Conservation (phyloP, 805 yeast genomes). For the Pichia sporocuriosa region DNA sequence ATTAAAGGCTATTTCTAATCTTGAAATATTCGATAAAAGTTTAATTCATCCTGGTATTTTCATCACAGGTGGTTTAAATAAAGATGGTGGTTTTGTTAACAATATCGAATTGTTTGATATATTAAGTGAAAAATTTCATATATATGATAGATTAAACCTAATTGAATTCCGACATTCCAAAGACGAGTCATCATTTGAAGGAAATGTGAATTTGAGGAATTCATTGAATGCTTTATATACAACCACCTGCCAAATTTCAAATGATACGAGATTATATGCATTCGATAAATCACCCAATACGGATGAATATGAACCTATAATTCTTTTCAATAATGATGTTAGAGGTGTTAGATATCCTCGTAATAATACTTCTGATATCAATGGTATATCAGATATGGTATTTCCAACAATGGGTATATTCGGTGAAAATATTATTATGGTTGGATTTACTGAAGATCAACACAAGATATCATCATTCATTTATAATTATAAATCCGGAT, state of each 20-base stretch:
- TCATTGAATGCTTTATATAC: not conserved
- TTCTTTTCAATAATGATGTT: conserved; percentile 14
- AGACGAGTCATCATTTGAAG: conserved; percentile 5
- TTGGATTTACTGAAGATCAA: conserved; percentile 50
- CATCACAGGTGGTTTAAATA: conserved; percentile 48
- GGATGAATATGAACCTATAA: conserved; percentile 20
- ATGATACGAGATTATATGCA: not conserved
- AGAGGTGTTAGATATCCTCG: conserved; percentile 11
- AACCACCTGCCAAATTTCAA: not conserved
- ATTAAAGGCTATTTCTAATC: conserved; percentile 35
- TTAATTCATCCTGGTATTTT: conserved; percentile 41
- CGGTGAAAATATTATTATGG: conserved; percentile 57
- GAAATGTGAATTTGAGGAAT: not conserved
- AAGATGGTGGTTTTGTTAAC: conserved; percentile 27
- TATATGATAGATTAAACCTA: not conserved
- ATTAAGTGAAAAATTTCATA: conserved; percentile 15
- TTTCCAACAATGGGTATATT: conserved; percentile 58
- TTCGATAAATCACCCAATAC: conserved; percentile 5
- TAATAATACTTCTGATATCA: conserved; percentile 1
- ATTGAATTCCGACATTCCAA: not conserved
- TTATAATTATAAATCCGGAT: conserved; percentile 46
- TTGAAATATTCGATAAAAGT: conserved; percentile 32
- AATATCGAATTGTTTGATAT: conserved; percentile 40
- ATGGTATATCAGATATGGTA: conserved; percentile 4
- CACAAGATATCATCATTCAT: conserved; percentile 42